These are phyloP conservation scores for Rhodotorula babjevae DNA, from an alignment of 768 basidiomycete species.

Conservation along the genomic window DNA sequence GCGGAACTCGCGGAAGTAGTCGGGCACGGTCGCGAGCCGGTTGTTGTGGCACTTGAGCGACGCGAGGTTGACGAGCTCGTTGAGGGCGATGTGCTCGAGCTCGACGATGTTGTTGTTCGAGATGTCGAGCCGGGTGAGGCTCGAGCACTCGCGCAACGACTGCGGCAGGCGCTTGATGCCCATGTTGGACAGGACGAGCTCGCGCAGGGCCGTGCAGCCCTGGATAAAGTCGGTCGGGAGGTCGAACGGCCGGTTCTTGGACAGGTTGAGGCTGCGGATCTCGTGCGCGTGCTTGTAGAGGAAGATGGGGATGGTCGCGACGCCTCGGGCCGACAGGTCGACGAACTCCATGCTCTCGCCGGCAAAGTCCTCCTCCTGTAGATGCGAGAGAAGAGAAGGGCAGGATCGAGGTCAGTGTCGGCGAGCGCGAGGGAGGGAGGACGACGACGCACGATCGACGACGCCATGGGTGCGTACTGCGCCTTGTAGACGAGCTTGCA, in stretches of 20 bases:
- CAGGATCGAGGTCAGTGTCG: not conserved
- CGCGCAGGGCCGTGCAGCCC: conserved; percentile 72
- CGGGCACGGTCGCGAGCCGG: conserved; percentile 76
- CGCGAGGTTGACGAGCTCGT: conserved; percentile 65
- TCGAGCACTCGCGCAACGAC: conserved; percentile 67
- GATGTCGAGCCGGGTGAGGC: conserved; percentile 74
- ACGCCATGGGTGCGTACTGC: conserved; percentile 19
- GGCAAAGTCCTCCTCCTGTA: conserved; percentile 57
- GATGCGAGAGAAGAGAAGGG: conserved; percentile 40
- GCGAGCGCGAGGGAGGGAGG: not conserved
- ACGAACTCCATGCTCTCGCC: conserved; percentile 70
- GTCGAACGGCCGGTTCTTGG: conserved; percentile 91
- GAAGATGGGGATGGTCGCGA: conserved; percentile 81
- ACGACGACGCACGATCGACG: conserved; percentile 4
- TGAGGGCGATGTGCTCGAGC: conserved; percentile 76
- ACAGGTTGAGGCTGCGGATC: conserved; percentile 79
- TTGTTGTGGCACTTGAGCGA: conserved; percentile 82
- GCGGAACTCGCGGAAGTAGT: conserved; percentile 71
- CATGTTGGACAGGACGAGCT: conserved; percentile 82
- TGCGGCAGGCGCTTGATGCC: conserved; percentile 89
- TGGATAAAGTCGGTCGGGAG: conserved; percentile 95
- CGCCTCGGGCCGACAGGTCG: conserved; percentile 71
- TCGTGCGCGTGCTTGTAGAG: conserved; percentile 77
- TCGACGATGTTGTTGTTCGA: conserved; percentile 87
- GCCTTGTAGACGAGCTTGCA: conserved; percentile 82